Evolutionary conservation across 306 rosid species (phyloP).

Genomic region (Malus asiatica): DNA sequence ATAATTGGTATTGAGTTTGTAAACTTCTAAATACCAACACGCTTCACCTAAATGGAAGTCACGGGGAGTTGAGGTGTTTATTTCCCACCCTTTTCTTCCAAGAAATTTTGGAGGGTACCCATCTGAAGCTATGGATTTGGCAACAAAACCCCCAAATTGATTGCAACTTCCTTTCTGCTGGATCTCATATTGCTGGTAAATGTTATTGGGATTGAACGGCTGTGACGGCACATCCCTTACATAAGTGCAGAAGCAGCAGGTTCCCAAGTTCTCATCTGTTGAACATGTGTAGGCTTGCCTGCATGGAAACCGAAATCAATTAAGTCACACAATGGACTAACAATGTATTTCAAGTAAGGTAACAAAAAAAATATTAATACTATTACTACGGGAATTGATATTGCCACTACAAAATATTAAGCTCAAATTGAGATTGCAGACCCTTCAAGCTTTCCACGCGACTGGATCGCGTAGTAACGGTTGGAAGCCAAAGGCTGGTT

Average conservation of each 20-base stretch:
- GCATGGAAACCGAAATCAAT: not conserved
- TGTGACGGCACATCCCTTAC: constrained; percentile 17
- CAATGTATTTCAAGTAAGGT: too few species aligned
- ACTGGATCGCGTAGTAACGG: constrained; percentile 42
- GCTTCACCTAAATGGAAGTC: constrained; percentile 26
- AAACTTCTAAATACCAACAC: too few species aligned
- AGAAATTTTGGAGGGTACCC: constrained; percentile 25
- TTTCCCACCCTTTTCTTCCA: constrained; percentile 16
- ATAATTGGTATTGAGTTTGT: too few species aligned
- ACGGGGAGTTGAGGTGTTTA: not conserved
- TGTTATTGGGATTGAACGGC: constrained; percentile 27
- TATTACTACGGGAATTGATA: too few species aligned
- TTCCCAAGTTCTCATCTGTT: constrained; percentile 30
- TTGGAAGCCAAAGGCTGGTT: constrained; percentile 52
- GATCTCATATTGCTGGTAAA: constrained; percentile 23
- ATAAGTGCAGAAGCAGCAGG: constrained; percentile 32
- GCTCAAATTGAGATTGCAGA: constrained; percentile 3
- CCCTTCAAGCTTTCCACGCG: constrained; percentile 43
- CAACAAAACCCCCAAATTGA: constrained; percentile 13
- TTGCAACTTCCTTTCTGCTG: not conserved
- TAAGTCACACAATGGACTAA: too few species aligned
- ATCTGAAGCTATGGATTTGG: constrained; percentile 20
- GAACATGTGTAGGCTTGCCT: constrained; percentile 45
- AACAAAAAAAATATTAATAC: too few species aligned
- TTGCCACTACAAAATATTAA: too few species aligned